A percentile compares a stretch with the other conserved stretches of the same genome.
These are phyloP conservation scores for Farysia itapuensis DNA, from an alignment of 1,284 basidiomycete genomes.

Conservation along the genomic window DNA sequence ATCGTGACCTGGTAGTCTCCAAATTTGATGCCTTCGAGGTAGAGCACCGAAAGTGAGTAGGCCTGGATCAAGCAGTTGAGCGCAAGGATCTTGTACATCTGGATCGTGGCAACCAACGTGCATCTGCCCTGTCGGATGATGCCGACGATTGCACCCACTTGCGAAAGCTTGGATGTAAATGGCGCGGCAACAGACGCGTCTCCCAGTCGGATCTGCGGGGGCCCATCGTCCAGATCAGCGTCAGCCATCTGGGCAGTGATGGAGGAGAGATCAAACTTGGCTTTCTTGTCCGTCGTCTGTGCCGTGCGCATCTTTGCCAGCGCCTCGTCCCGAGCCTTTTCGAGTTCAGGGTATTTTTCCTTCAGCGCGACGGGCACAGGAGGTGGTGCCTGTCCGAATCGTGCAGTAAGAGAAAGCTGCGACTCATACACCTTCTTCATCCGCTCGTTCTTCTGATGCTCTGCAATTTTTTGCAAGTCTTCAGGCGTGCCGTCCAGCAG, in stretches of 20 bases:
- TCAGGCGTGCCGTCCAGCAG: conserved; percentile 57
- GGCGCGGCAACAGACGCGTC: conserved; percentile 58
- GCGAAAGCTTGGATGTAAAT: conserved; percentile 55
- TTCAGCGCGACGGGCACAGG: conserved; percentile 52
- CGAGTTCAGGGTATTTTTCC: conserved; percentile 53
- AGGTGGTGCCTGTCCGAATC: conserved; percentile 52
- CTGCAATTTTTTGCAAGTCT: conserved; percentile 55
- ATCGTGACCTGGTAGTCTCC: conserved; percentile 59
- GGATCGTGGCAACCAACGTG: conserved; percentile 57
- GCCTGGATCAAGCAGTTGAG: conserved; percentile 58
- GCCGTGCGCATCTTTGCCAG: conserved; percentile 41
- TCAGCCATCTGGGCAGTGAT: conserved; percentile 54
- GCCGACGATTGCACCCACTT: conserved; percentile 45
- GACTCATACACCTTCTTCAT: conserved; percentile 59
- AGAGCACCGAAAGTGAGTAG: conserved; percentile 53
- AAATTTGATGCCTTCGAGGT: conserved; percentile 57
- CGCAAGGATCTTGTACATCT: conserved; percentile 60
- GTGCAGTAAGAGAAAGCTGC: conserved; percentile 50
- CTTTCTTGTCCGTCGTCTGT: conserved; percentile 38
- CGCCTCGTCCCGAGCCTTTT: conserved; percentile 55
- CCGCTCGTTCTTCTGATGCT: conserved; percentile 55
- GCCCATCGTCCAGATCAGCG: conserved; percentile 55
- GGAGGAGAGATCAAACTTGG: conserved; percentile 53
- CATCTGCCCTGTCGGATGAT: conserved; percentile 58
- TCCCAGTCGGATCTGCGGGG: conserved; percentile 58